Base-by-base conservation (phyloP, 202 grass and related monocot species). In the Thinopyrum obtusiflorum region DNA sequence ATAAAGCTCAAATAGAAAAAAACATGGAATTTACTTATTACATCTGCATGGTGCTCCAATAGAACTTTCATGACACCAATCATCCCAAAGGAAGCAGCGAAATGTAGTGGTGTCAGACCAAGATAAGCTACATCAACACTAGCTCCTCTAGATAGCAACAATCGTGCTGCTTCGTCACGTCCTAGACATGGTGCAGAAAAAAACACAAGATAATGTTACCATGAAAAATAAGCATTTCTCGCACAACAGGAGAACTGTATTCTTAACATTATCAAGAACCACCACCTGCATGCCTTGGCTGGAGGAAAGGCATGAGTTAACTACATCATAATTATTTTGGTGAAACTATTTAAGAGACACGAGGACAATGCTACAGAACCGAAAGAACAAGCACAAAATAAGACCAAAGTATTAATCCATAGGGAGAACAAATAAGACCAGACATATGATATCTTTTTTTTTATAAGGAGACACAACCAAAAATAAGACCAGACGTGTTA, bases 41-140 rank as follows among this genome's bases (percentile, higher is more conserved):
- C 86, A 46, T 46, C 42, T 46, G 42, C 42, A 46, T 46, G 42
- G 42, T 46, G 42, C 42, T 46, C 42, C 42, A 46, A 4, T 46
- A 46, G 42, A 46, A 46, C 12, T 46, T 46, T 46, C 42, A 46
- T 46, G 42, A 46, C 71, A 63, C 6, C 29, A 35, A 57, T 23
- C 55, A 36, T 86, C 66, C 76, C 77, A 32, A 6, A 37, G 37
- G 57, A 49, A 83, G 64, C 49, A 83, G 86, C 80, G 62, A 71
- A 49, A 78, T 87, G 73, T 49, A 88, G 64, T 49, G 86, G 86
- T n/a, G 80, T 78, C 9, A 20, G 51, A 49, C 70, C 49, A 83
- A 11, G 32, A 78, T 47, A 24, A 33, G 33, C 36, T 61, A 76
- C 44, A 82, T 82, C 49, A 83, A 83, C 47, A 46, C 42, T 46